phyloP scores from a whole-genome alignment of 306 rosid genomes.

The Quercus parvula region DNA sequence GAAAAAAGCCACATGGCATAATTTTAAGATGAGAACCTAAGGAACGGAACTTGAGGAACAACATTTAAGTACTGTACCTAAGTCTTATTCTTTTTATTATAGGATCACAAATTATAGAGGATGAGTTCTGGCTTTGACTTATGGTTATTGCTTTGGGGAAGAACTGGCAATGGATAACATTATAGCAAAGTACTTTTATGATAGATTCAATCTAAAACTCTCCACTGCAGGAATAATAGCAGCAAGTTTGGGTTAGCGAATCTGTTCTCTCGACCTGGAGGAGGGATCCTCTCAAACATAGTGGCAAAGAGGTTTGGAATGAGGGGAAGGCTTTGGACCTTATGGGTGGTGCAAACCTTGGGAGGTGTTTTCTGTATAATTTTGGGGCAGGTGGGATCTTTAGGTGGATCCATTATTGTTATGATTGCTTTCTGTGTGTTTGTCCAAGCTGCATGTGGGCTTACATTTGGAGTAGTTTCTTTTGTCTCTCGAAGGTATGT shows the following conservation, averaged over 20 bases:
- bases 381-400: slow-evolving; percentile 52
- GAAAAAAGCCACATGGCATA: too few species aligned
- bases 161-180: slow-evolving; percentile 77
- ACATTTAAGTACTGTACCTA: too few species aligned
- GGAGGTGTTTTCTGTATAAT: slow-evolving; percentile 69
- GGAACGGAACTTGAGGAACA: too few species aligned
- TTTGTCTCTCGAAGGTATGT: slow-evolving; percentile 80
- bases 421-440: slow-evolving; percentile 72
- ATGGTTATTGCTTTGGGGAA: slow-evolving; percentile 87
- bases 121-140: slow-evolving; percentile 77
- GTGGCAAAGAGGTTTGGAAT: slow-evolving; percentile 66
- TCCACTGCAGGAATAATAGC: slow-evolving; percentile 76
- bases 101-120: slow-evolving; percentile 74
- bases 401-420: slow-evolving; percentile 51
- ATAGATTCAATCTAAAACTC: slow-evolving; percentile 63
- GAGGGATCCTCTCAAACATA: slow-evolving; percentile 62
- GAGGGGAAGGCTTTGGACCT: slow-evolving; percentile 83
- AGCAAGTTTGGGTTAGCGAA: slow-evolving; percentile 85
- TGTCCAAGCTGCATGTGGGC: slow-evolving; percentile 88
- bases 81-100: too few species aligned
- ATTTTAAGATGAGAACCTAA: too few species aligned
- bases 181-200: slow-evolving; percentile 78
- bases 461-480: slow-evolving; percentile 90
- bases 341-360: slow-evolving; percentile 62
- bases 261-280: slow-evolving; percentile 63